Evolutionary conservation across 129 eudicot species (phyloP), one percentile per base, ranked within the genome.

Genomic region (Heracleum sosnowskyi): DNA sequence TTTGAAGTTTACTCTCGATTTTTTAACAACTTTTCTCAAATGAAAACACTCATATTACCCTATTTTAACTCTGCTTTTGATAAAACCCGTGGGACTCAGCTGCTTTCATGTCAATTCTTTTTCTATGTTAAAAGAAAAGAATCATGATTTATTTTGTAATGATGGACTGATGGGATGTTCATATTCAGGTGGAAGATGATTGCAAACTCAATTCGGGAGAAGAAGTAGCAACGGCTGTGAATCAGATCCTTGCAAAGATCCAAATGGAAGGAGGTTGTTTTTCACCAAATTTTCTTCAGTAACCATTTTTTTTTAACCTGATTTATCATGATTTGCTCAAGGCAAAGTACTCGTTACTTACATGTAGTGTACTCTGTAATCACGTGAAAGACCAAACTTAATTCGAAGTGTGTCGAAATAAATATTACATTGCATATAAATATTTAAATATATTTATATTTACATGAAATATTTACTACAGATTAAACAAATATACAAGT

Each of bases 201-300:
- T 81, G 88, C 83, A 85, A 60, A 31, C 36, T 85, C 46, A 79
- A 29, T 49, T 81, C 85, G 31, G 81, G 71, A 41, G 85, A 85
- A 29, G 88, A 85, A 35, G 79, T 85, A 35, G 88, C 88, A 44
- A 68, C 75, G 1, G 81, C 85, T 66, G 81, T 85, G 71, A 63
- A 82, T 76, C 71, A 78, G 40, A 46, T 85, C n/a, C 63, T 85
- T 31, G 69, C 74, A 36, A 84, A 63, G 33, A 57, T 84, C 73
- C 69, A 75, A 49, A 60, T 39, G 39, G 86, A 80, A 73, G 73
- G 81, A 53, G 42, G 62, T 62, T 68, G n/a, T 5, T 62, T 62
- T 26, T 17, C 34, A 26, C 29, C n/a, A 71, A 69, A 79, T 47
- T 41, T 6, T 31, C 72, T 7, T 31, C 72, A 17, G 24, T 68